A percentile compares a stretch with the other conserved stretches of the same genome.
phyloP scores from a whole-genome alignment of 352 stramenopile species.

The Phytophthora fragariaefolia region DNA sequence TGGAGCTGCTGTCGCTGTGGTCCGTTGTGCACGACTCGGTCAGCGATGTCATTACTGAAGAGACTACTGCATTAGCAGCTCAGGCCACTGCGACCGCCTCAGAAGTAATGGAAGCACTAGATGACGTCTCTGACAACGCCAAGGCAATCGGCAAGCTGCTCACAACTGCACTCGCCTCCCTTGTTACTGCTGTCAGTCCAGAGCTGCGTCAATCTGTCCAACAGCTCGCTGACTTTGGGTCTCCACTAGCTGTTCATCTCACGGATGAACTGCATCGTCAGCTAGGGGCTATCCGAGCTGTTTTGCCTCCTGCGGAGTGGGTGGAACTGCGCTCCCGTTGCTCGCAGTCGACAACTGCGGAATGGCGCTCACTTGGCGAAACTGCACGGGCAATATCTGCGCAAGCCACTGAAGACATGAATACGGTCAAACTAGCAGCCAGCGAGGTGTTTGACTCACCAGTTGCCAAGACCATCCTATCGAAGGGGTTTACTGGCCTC shows the following conservation, averaged over 20 bases:
- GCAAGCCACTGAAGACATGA: background rate
- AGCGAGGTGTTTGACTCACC: slow-evolving; percentile 44
- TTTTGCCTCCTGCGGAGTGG: slow-evolving; percentile 14
- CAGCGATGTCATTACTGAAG: slow-evolving; percentile 29
- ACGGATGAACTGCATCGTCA: slow-evolving; percentile 5
- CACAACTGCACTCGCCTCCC: slow-evolving; percentile 26
- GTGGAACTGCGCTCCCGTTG: slow-evolving; percentile 11
- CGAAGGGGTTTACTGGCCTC: slow-evolving; percentile 34
- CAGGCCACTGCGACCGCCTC: background rate
- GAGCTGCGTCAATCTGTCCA: slow-evolving; percentile 42
- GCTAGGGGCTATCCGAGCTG: background rate
- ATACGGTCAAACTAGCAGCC: background rate
- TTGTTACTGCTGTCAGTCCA: slow-evolving; percentile 32
- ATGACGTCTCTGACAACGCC: slow-evolving; percentile 17
- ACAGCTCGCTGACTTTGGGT: slow-evolving; percentile 28
- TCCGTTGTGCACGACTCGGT: slow-evolving; percentile 34
- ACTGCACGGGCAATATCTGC: slow-evolving; percentile 4
- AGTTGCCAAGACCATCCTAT: slow-evolving; percentile 31
- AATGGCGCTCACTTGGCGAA: slow-evolving; percentile 20
- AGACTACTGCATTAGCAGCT: slow-evolving; percentile 9
- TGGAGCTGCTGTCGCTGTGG: slow-evolving; percentile 44
- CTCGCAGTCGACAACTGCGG: slow-evolving; percentile 7
- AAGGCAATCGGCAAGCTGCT: slow-evolving; percentile 33
- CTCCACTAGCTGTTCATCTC: slow-evolving; percentile 11
- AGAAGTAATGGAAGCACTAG: slow-evolving; percentile 16